Percentiles rank a stretch among this genome's conserved stretches.
phyloP scores from a whole-genome alignment of 805 yeast genomes.

The Schizosaccharomyces cryophilus region DNA sequence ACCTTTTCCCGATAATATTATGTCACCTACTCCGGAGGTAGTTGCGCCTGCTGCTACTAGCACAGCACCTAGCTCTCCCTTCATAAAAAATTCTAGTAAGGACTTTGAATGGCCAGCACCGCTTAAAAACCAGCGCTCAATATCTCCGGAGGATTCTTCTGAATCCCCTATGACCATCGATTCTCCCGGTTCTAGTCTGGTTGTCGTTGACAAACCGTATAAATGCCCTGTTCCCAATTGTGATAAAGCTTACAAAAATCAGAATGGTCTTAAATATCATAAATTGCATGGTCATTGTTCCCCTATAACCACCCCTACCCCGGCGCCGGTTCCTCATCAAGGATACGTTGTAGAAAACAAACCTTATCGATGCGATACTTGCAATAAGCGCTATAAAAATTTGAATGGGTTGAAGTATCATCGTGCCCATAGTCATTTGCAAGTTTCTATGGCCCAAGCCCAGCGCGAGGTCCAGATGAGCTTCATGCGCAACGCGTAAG shows the following conservation, averaged over 20 bases:
- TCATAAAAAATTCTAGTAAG: background rate
- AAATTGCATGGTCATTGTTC: conserved; percentile 50
- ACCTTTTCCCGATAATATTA: background rate
- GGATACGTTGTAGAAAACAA: conserved; percentile 75
- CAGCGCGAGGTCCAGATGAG: conserved; percentile 2
- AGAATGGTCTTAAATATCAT: conserved; percentile 90
- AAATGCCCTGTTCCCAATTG: conserved; percentile 96
- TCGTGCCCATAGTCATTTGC: conserved; percentile 56
- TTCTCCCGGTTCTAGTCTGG: background rate
- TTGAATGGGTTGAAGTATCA: conserved; percentile 90
- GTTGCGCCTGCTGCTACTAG: background rate
- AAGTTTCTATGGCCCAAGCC: background rate
- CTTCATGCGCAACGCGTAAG: background rate
- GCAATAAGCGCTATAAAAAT: conserved; percentile 92
- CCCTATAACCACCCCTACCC: background rate
- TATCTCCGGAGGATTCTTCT: background rate
- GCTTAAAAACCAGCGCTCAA: background rate
- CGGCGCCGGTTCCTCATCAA: background rate
- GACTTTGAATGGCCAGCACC: background rate
- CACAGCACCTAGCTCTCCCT: background rate
- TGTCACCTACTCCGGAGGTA: conserved; percentile 1
- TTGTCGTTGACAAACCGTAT: conserved; percentile 62
- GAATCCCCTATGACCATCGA: conserved; percentile 1
- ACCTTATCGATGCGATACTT: conserved; percentile 93
- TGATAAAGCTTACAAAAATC: conserved; percentile 90